Base-by-base conservation (phyloP, 768 basidiomycete species). In the Mycena pura region DNA sequence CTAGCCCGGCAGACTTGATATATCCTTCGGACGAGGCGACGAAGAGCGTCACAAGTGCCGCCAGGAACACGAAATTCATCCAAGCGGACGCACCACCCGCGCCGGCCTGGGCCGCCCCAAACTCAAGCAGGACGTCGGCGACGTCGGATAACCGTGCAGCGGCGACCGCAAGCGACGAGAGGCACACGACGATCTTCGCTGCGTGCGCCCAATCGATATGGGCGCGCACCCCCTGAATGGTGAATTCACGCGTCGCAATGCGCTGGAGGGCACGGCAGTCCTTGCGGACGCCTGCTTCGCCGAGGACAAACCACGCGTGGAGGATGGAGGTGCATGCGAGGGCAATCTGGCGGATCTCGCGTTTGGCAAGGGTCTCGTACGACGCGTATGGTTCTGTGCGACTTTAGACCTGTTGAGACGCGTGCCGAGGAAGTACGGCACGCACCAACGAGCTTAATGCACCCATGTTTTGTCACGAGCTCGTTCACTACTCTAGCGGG, bases 361-460 rank as follows among this genome's bases (percentile, higher is more conserved):
- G 53, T 15, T 55, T 62, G 22, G 39, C 29, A 25, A 49, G 47
- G 40, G 60, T 62, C 44, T 55, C 53, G 41, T 56, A 62, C 9
- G 60, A 62, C 10, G 47, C 46, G 53, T 50, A 52, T 9, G 60
- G 60, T 28, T 62, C 60, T 62, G 41, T 7, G 24, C 14, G n/a
- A 21, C 3, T 11, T 19, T 24, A 11, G 25, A 39, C 9, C 14
- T 21, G 7, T 21, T 32, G 1, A 39, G 9, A 34, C 11, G 46
- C 13, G 19, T n/a, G n/a, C n/a, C n/a, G n/a, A n/a, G 9, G 28
- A 15, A 9, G 31, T 10, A 11, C 10, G 22, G 45, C 6, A 64
- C 58, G 7, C 11, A 65, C 63, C 63, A n/a, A 61, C 57, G 19
- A 65, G 3, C 25, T 65, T 65, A 17, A 65, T 61, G 25, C 41